Conservation (phyloP, 2,329 filamentous ascomycete species). For the Pseudocercospora fijiensis region DNA sequence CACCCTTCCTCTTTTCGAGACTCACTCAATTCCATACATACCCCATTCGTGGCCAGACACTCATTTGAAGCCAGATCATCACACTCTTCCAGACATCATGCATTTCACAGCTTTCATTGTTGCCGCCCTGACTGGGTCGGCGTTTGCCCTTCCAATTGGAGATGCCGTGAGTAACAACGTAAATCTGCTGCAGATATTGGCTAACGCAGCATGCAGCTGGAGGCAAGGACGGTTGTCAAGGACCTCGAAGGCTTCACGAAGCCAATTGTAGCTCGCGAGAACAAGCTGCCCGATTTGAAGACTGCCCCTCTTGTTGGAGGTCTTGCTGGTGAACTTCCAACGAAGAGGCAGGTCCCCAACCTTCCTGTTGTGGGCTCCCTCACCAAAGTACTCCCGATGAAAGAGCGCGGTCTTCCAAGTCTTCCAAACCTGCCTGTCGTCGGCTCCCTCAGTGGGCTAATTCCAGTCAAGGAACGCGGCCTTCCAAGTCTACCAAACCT, state of each 20-base stretch:
- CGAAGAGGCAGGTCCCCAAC: neutral
- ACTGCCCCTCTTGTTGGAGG: neutral
- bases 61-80: conserved; percentile 3
- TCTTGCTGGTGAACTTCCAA: neutral
- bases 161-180: neutral
- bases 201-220: neutral
- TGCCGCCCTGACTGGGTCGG: neutral
- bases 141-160: conserved; percentile 3
- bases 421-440: neutral
- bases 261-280: neutral
- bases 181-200: neutral
- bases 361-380: neutral
- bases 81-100: conserved; percentile 1
- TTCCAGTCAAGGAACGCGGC: neutral
- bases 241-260: neutral
- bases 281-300: conserved; percentile 1
- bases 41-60: conserved; percentile 5
- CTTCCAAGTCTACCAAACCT: neutral
- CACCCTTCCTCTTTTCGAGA: neutral
- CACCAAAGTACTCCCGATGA: neutral
- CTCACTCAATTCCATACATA: neutral
- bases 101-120: neutral
- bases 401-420: neutral
- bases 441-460: neutral
- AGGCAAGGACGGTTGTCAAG: conserved; percentile 1